phyloP scores from a whole-genome alignment of 2,329 filamentous ascomycete species.

The Alternaria infectoria region DNA sequence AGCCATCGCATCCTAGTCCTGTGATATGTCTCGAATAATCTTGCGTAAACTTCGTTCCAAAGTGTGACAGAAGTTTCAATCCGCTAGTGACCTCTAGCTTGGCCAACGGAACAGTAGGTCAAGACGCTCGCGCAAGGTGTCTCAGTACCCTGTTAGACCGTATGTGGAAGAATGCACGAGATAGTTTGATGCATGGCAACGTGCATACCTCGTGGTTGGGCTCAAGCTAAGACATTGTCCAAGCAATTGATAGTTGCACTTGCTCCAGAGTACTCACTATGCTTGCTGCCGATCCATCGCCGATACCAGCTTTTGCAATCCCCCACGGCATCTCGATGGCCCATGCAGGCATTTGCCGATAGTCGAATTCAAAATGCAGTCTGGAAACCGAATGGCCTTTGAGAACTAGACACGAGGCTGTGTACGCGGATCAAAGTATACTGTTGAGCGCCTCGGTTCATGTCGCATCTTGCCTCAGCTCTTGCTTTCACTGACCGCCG shows the following conservation, averaged over 20 bases:
- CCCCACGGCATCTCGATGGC: neutral
- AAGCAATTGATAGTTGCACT: neutral
- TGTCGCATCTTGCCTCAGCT: neutral
- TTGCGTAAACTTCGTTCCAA: neutral
- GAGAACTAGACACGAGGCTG: neutral
- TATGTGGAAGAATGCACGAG: neutral
- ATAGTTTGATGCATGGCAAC: neutral
- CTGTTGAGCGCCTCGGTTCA: neutral
- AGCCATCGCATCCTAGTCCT: neutral
- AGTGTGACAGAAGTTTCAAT: slow-evolving; percentile 2
- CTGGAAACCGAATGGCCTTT: neutral
- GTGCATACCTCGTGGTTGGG: slow-evolving; percentile 11
- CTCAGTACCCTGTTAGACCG: neutral
- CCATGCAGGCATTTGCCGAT: neutral
- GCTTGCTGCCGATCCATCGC: slow-evolving; percentile 5
- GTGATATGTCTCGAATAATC: neutral
- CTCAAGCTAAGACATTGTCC: neutral
- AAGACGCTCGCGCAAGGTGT: neutral
- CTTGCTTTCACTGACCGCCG: neutral
- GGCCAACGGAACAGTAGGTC: neutral
- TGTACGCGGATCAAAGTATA: neutral
- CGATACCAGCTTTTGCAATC: neutral
- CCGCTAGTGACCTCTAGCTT: neutral
- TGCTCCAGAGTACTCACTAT: slow-evolving; percentile 1
- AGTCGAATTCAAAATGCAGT: neutral